Percentiles rank a stretch among this genome's conserved stretches.
Conservation (phyloP, 129 eudicot genomes). For the Flaveria ramosissima region DNA sequence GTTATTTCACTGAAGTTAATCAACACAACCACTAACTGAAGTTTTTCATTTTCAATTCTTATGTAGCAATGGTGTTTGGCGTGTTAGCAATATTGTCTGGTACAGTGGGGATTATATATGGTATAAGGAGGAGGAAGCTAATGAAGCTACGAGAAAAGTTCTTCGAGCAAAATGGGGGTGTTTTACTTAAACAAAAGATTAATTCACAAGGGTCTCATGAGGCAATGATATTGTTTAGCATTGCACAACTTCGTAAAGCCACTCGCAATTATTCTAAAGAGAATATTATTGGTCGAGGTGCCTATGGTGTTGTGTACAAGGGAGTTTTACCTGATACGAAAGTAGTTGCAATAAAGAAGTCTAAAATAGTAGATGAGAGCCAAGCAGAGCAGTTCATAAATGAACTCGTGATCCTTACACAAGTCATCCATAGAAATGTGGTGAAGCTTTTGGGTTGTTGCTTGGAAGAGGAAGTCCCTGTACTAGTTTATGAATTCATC, state of each 20-base stretch:
- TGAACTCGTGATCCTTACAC: slow-evolving; percentile 6
- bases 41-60: background rate
- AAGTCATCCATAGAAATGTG: slow-evolving; percentile 10
- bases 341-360: slow-evolving; percentile 11
- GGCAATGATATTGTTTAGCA: slow-evolving; percentile 14
- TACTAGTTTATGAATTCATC: slow-evolving; percentile 5
- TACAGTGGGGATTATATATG: background rate
- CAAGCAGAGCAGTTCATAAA: slow-evolving; percentile 12
- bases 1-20: too few relatives aligned
- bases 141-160: slow-evolving; percentile 6
- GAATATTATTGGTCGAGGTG: slow-evolving; percentile 16
- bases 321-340: background rate
- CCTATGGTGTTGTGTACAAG: slow-evolving; percentile 4
- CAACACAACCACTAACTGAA: background rate
- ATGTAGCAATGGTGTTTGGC: background rate
- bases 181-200: background rate
- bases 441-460: slow-evolving; percentile 15
- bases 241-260: background rate
- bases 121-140: slow-evolving; percentile 6
- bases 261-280: background rate
- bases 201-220: slow-evolving; percentile 6
- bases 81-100: background rate
- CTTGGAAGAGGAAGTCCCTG: slow-evolving; percentile 12
- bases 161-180: slow-evolving; percentile 12
- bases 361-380: background rate